Conservation (phyloP, 1,284 basidiomycete genomes). For the Pseudozyma sp. region DNA sequence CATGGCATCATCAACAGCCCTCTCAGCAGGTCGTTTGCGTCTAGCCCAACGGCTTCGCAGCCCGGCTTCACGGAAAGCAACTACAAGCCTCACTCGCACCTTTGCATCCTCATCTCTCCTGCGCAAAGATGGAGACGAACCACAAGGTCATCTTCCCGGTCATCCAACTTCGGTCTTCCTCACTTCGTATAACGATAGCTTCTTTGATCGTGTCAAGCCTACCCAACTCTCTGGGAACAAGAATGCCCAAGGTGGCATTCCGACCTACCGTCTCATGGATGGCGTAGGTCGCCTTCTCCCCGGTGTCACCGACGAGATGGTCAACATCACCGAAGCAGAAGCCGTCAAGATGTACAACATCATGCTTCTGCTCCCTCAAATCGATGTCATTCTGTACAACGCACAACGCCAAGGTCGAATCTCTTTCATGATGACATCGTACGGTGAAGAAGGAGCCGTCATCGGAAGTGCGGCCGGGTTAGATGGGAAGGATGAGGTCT, state of each 20-base stretch:
- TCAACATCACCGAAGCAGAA: slow-evolving; percentile 51
- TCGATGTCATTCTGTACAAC: slow-evolving; percentile 90
- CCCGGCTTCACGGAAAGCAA: not conserved
- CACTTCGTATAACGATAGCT: slow-evolving; percentile 56
- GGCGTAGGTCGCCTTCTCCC: slow-evolving; percentile 52
- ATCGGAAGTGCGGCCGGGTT: slow-evolving; percentile 89
- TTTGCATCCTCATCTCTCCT: slow-evolving; percentile 19
- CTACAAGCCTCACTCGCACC: not conserved
- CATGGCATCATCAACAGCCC: slow-evolving; percentile 17
- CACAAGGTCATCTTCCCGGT: slow-evolving; percentile 57
- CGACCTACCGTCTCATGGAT: slow-evolving; percentile 61
- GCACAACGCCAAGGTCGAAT: slow-evolving; percentile 93
- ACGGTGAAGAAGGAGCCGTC: slow-evolving; percentile 92
- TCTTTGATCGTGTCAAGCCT: slow-evolving; percentile 54
- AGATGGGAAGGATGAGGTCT: slow-evolving; percentile 80
- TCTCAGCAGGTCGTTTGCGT: slow-evolving; percentile 12
- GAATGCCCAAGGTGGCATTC: slow-evolving; percentile 56
- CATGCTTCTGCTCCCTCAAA: slow-evolving; percentile 76
- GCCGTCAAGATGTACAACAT: slow-evolving; percentile 58
- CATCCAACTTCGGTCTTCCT: slow-evolving; percentile 58
- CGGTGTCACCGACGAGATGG: slow-evolving; percentile 53
- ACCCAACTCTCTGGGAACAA: slow-evolving; percentile 43
- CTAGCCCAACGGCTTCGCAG: slow-evolving; percentile 8
- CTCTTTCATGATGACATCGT: slow-evolving; percentile 82
- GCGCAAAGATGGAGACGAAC: slow-evolving; percentile 39